phyloP scores from a whole-genome alignment of 2,329 filamentous ascomycete species.

The Bimuria novae-zelandiae region DNA sequence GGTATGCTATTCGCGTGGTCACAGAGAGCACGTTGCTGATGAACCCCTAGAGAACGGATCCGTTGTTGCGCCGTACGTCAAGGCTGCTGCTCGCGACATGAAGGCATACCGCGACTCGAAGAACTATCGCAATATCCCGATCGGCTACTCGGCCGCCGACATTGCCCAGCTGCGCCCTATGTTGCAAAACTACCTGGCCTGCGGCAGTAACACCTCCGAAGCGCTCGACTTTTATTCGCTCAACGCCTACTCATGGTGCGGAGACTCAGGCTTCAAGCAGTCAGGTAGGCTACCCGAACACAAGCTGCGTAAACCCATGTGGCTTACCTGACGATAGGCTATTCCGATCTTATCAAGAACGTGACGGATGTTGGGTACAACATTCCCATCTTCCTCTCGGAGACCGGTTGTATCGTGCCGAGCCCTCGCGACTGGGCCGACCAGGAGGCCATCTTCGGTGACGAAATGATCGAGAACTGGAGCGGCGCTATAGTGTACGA shows the following conservation, averaged over 20 bases:
- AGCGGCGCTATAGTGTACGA: constrained; percentile 86
- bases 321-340: constrained; percentile 55
- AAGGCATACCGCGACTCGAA: constrained; percentile 79
- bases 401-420: constrained; percentile 78
- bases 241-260: constrained; percentile 75
- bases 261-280: constrained; percentile 55
- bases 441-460: constrained; percentile 76
- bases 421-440: constrained; percentile 69
- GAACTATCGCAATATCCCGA: constrained; percentile 77
- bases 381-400: constrained; percentile 70
- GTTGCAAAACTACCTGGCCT: constrained; percentile 76
- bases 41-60: constrained; percentile 51
- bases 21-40: constrained; percentile 10
- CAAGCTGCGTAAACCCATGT: not conserved
- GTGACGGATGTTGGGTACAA: constrained; percentile 70
- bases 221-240: constrained; percentile 82
- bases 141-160: constrained; percentile 87
- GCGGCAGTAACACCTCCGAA: constrained; percentile 68
- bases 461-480: constrained; percentile 71
- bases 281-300: constrained; percentile 45
- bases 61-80: constrained; percentile 78
- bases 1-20: constrained; percentile 25
- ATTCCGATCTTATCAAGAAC: constrained; percentile 68
- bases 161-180: constrained; percentile 71
- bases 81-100: constrained; percentile 79